These are phyloP conservation scores for Colletotrichum lindemuthianum DNA, from an alignment of 2,329 filamentous ascomycete species.

Conservation along the genomic window DNA sequence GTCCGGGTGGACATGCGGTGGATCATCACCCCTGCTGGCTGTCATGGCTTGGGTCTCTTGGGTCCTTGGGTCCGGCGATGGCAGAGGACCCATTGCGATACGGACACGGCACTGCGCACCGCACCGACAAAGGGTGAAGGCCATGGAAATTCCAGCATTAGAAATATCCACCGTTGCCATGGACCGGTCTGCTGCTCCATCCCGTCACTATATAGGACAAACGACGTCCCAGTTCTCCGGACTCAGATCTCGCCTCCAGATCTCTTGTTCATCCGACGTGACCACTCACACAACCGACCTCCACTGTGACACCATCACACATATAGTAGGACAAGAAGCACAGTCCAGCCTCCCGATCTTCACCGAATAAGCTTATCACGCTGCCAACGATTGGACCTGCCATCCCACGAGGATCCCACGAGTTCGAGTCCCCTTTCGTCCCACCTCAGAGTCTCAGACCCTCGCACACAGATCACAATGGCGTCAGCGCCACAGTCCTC, in stretches of 20 bases:
- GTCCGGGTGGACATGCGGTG: constrained; percentile 22
- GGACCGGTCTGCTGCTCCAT: not conserved
- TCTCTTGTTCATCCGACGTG: constrained; percentile 16
- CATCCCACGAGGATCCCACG: not conserved
- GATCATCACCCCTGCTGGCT: constrained; percentile 20
- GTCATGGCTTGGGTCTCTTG: not conserved
- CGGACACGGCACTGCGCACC: not conserved
- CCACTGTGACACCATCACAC: not conserved
- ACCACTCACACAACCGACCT: not conserved
- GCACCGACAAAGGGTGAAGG: constrained; percentile 30
- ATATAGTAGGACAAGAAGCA: not conserved
- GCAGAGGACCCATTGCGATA: constrained; percentile 22
- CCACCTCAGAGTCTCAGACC: not conserved
- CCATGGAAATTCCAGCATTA: constrained; percentile 25
- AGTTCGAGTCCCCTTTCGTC: not conserved
- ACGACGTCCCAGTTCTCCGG: constrained; percentile 21
- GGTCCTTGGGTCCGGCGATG: constrained; percentile 12
- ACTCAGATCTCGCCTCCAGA: constrained; percentile 23
- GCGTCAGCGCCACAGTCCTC: constrained; percentile 39
- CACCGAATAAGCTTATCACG: constrained; percentile 18
- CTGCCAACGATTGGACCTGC: not conserved
- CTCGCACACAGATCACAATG: constrained; percentile 13
- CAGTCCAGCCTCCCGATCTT: constrained; percentile 2
- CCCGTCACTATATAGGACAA: constrained; percentile 23
- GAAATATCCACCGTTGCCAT: constrained; percentile 24